Percentiles rank a stretch among this genome's conserved stretches.
phyloP scores from a whole-genome alignment of 1,284 basidiomycete genomes.

The Rhodotorula sp. region DNA sequence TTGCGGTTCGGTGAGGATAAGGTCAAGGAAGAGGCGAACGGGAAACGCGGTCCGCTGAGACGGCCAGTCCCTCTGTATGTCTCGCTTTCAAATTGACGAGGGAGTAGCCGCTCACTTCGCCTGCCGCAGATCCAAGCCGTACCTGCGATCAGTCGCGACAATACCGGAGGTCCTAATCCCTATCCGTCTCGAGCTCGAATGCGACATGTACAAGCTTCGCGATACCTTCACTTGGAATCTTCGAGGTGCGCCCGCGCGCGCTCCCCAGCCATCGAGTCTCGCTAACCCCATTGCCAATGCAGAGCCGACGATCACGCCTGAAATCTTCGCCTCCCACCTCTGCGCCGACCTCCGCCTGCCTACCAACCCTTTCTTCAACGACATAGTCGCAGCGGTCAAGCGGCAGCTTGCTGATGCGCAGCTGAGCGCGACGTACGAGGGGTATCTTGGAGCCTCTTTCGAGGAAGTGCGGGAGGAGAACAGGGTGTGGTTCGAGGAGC shows the following conservation, averaged over 20 bases:
- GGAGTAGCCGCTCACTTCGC: constrained; percentile 19
- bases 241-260: constrained; percentile 60
- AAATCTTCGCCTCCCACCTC: constrained; percentile 81
- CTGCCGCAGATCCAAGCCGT: constrained; percentile 59
- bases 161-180: constrained; percentile 79
- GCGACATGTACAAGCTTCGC: constrained; percentile 81
- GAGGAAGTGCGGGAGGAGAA: constrained; percentile 57
- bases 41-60: constrained; percentile 44
- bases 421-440: constrained; percentile 49
- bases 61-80: constrained; percentile 50
- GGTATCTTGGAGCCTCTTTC: constrained; percentile 50
- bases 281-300: constrained; percentile 14
- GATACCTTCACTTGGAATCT: constrained; percentile 98
- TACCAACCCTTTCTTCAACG: constrained; percentile 58
- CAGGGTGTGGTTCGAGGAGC: constrained; percentile 28
- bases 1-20: constrained; percentile 31
- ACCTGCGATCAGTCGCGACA: constrained; percentile 60
- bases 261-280: background rate
- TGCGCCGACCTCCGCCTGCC: constrained; percentile 88
- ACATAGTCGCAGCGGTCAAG: constrained; percentile 80
- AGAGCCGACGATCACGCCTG: constrained; percentile 86
- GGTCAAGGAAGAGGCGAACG: constrained; percentile 26
- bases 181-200: constrained; percentile 90
- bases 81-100: constrained; percentile 26
- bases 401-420: constrained; percentile 79